phyloP scores from a whole-genome alignment of 495 filamentous ascomycete genomes.

The Hyaloscypha bicolor region DNA sequence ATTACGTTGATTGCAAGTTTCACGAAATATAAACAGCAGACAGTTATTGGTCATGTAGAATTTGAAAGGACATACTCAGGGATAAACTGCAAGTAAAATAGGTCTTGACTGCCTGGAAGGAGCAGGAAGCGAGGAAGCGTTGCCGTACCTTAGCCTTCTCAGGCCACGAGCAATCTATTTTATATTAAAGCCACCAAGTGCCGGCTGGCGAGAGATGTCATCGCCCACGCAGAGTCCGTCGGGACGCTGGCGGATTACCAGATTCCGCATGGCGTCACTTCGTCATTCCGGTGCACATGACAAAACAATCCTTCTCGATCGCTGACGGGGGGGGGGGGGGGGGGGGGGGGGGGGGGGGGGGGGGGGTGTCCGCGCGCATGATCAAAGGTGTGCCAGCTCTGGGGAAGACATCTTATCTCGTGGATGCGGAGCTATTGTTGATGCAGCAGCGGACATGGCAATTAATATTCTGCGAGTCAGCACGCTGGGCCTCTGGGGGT shows the following conservation, averaged over 20 bases:
- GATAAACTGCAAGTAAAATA: constrained; percentile 13
- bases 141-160: constrained; percentile 19
- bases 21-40: background rate
- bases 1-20: constrained; percentile 15
- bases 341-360: background rate
- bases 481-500: background rate
- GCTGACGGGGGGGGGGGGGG: background rate
- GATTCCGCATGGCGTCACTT: background rate
- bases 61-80: constrained; percentile 18
- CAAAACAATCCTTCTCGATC: background rate
- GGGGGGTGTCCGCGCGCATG: too few relatives aligned
- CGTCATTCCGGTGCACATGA: background rate
- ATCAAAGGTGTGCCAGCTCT: background rate
- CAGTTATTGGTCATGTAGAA: constrained; percentile 7
- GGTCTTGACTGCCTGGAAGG: background rate
- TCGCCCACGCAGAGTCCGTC: background rate
- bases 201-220: constrained; percentile 14
- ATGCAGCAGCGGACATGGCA: constrained; percentile 2
- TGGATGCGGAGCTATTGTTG: background rate
- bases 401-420: constrained; percentile 3
- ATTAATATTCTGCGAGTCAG: constrained; percentile 5
- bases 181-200: constrained; percentile 22
- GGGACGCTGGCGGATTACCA: constrained; percentile 6
- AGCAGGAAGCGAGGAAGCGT: constrained; percentile 8
- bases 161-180: constrained; percentile 19